Evolutionary conservation across 352 stramenopile genomes (phyloP), one percentile per base, ranked within the genome.

Genomic region (Aphanomyces astaci): DNA sequence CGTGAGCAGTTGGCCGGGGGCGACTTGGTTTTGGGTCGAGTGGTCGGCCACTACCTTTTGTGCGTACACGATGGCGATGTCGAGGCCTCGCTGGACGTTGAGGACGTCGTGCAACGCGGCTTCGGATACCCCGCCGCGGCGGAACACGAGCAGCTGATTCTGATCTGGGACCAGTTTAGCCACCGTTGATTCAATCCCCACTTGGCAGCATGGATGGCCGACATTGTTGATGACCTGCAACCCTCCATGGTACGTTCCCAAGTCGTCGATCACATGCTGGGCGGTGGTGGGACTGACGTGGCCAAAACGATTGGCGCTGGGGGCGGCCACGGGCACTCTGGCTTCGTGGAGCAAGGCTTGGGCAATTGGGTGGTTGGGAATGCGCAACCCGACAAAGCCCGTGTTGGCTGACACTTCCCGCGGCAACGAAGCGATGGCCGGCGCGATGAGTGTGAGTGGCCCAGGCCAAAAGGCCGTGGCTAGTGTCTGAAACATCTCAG

Each of bases 231-330:
- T 64, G 49, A 96, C 73, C 63, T 91, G 76, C 45, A 97, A 87
- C 64, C 95, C 88, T 68, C 98, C 84, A 69, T 81, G 73, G 74
- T 96, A 96, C 27, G 78, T 72, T 3, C 91, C 87, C 33, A 99
- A 79, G 76, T 99, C 97, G 77, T 98, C 87, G 77, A 98, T 89
- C 1, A 99, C 97, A 75, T 99, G 97, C 52, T 88, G 71, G 3
- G 97, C 95, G 7, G 80, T 83, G 9, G 97, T 99, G 3, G 97
- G 97, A 36, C 90, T 98, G 39, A 99, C 97, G 71, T 99, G 97
- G 13, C 97, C 97, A 76, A 99, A 99, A 62, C 97, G 89, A 74
- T 99, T 99, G 10, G 97, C 97, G 75, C 89, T 98, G 0, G 97
- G 97, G 27, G 97, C 97, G 4, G 97, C 97, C 22, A 99, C 94